A percentile compares a stretch with the other conserved stretches of the same genome.
Evolutionary conservation across 1,139 yeast genomes (phyloP).

Genomic region (Nakaseomyces glabratus): DNA sequence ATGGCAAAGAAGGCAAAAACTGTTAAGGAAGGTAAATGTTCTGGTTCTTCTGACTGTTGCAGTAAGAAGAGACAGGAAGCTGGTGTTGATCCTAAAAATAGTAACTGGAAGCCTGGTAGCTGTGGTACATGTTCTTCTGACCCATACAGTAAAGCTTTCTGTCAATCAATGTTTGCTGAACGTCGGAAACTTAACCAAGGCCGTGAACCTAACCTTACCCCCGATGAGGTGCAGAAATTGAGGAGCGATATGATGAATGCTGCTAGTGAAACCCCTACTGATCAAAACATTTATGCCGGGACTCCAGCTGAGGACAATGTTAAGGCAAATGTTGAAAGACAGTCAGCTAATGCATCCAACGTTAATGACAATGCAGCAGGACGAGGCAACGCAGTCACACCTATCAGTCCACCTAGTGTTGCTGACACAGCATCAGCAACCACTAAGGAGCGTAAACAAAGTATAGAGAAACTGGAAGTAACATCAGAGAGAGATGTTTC

Average conservation of each 20-base stretch:
- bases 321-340: not conserved
- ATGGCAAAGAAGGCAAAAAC: conserved; percentile 4
- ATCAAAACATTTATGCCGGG: conserved; percentile 3
- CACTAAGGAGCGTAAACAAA: not conserved
- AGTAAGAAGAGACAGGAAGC: not conserved
- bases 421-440: not conserved
- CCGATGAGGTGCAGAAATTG: conserved; percentile 2
- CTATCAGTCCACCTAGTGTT: conserved; percentile 2
- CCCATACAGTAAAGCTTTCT: conserved; percentile 12
- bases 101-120: conserved; percentile 69
- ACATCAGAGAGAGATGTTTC: not conserved
- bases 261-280: not conserved
- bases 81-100: conserved; percentile 1
- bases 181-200: conserved; percentile 1
- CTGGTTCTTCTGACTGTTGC: conserved; percentile 3
- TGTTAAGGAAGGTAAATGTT: not conserved
- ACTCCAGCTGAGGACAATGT: conserved; percentile 4
- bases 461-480: not conserved
- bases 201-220: not conserved
- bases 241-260: conserved; percentile 2
- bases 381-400: not conserved
- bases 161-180: conserved; percentile 11
- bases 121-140: conserved; percentile 55
- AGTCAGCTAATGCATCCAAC: not conserved
- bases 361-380: not conserved